phyloP scores from a whole-genome alignment of 768 basidiomycete genomes.

The Suillus hirtellus region DNA sequence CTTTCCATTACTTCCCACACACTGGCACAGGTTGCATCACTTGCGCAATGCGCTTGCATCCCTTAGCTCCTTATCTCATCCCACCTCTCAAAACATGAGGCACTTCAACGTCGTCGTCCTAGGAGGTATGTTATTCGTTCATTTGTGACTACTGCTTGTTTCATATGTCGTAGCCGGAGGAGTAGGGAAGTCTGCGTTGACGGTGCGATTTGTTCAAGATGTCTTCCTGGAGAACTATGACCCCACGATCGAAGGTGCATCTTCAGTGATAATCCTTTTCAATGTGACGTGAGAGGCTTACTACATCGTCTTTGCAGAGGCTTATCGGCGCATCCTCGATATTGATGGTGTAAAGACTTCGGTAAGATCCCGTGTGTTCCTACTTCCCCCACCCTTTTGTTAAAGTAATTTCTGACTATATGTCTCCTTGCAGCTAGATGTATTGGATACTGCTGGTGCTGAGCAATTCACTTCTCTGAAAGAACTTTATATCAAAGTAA shows the following conservation, averaged over 20 bases:
- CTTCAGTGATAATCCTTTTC: not conserved
- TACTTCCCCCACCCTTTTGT: slow-evolving; percentile 7
- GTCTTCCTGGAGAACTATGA: slow-evolving; percentile 77
- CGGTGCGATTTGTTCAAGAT: slow-evolving; percentile 74
- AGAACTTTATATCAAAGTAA: slow-evolving; percentile 79
- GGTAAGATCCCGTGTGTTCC: slow-evolving; percentile 42
- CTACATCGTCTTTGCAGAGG: slow-evolving; percentile 46
- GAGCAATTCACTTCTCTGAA: slow-evolving; percentile 83
- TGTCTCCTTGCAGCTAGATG: slow-evolving; percentile 57
- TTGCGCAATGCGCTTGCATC: not conserved
- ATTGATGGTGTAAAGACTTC: slow-evolving; percentile 65
- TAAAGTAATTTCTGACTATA: slow-evolving; percentile 16
- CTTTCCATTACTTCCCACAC: slow-evolving; percentile 8
- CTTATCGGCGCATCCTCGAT: slow-evolving; percentile 64
- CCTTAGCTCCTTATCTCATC: slow-evolving; percentile 3
- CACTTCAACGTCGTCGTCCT: slow-evolving; percentile 79
- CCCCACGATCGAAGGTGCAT: slow-evolving; percentile 79
- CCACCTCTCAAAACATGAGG: slow-evolving; percentile 46
- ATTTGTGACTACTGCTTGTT: slow-evolving; percentile 11
- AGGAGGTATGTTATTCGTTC: slow-evolving; percentile 53
- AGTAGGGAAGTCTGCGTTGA: slow-evolving; percentile 86
- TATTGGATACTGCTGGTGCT: slow-evolving; percentile 83
- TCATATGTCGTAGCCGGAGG: slow-evolving; percentile 63
- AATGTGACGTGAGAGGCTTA: slow-evolving; percentile 11
- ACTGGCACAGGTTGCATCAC: slow-evolving; percentile 1